Evolutionary conservation across 1,284 basidiomycete species (phyloP).

Genomic region (Ustilago hordei): DNA sequence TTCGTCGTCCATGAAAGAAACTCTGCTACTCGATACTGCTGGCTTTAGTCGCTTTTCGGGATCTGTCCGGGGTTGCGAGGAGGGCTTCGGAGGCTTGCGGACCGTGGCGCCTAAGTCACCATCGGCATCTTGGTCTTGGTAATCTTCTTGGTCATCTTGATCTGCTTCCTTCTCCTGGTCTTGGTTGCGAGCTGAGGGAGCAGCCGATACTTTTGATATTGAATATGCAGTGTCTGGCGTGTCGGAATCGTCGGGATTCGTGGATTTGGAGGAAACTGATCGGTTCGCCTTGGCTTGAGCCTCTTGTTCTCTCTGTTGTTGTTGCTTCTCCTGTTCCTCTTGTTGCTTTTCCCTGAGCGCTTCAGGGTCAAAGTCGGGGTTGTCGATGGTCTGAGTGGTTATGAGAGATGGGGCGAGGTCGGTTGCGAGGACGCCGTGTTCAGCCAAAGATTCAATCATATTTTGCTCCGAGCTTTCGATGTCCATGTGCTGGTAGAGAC

Average conservation of each 20-base stretch:
- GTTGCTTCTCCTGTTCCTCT: slow-evolving; percentile 26
- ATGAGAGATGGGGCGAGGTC: slow-evolving; percentile 67
- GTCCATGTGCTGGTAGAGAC: slow-evolving; percentile 69
- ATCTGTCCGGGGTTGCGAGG: neutral
- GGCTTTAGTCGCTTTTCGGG: neutral
- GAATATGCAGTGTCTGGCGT: neutral
- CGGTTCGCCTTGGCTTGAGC: neutral
- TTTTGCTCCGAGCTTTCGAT: slow-evolving; percentile 65
- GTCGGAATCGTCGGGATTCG: neutral
- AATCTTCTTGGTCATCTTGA: slow-evolving; percentile 3
- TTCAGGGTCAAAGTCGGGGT: slow-evolving; percentile 67
- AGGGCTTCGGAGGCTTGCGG: neutral
- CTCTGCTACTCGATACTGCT: neutral
- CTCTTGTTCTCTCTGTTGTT: slow-evolving; percentile 17
- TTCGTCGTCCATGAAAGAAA: slow-evolving; percentile 16
- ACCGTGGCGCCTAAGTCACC: slow-evolving; percentile 37
- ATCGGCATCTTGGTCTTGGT: slow-evolving; percentile 25
- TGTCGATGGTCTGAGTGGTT: slow-evolving; percentile 65
- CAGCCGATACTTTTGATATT: neutral
- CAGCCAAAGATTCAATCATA: slow-evolving; percentile 68
- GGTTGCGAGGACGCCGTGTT: slow-evolving; percentile 65
- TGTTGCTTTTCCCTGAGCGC: slow-evolving; percentile 42
- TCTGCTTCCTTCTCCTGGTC: neutral
- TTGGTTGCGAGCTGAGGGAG: neutral
- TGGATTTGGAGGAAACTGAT: neutral